Conservation (phyloP, 2,329 filamentous ascomycete species). For the Alternaria arborescens region DNA sequence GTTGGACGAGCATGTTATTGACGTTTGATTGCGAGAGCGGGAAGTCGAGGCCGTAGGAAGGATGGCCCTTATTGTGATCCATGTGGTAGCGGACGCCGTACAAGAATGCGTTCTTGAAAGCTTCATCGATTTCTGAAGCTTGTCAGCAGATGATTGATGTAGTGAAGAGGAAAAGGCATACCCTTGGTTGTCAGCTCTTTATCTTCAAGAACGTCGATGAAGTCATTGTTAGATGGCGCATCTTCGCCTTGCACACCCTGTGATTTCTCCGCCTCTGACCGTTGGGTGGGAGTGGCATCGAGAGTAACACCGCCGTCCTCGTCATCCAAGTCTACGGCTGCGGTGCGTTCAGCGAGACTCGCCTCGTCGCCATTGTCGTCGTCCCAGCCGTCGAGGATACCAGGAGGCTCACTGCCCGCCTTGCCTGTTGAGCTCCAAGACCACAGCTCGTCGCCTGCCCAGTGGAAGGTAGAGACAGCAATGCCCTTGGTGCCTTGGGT, state of each 20-base stretch:
- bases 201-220: constrained; percentile 53
- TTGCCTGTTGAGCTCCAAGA: constrained; percentile 65
- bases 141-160: constrained; percentile 11
- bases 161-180: constrained; percentile 31
- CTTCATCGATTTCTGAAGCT: constrained; percentile 68
- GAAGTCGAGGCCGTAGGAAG: constrained; percentile 66
- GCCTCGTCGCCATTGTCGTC: constrained; percentile 45
- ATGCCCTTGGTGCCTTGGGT: constrained; percentile 70
- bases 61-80: constrained; percentile 60
- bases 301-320: constrained; percentile 59
- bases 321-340: constrained; percentile 54
- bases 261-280: constrained; percentile 44
- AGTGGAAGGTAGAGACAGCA: constrained; percentile 71
- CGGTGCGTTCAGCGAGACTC: constrained; percentile 51
- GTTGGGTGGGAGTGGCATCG: constrained; percentile 36
- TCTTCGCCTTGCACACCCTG: constrained; percentile 48
- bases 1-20: constrained; percentile 71
- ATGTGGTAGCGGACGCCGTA: constrained; percentile 69
- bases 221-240: constrained; percentile 42
- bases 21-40: constrained; percentile 70
- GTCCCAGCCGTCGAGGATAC: constrained; percentile 62
- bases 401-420: constrained; percentile 62
- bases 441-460: constrained; percentile 76
- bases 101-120: constrained; percentile 70
- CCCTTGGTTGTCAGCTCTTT: constrained; percentile 66